These are phyloP conservation scores for Saccharomyces eubayanus DNA, from an alignment of 805 yeast species.

Conservation along the genomic window DNA sequence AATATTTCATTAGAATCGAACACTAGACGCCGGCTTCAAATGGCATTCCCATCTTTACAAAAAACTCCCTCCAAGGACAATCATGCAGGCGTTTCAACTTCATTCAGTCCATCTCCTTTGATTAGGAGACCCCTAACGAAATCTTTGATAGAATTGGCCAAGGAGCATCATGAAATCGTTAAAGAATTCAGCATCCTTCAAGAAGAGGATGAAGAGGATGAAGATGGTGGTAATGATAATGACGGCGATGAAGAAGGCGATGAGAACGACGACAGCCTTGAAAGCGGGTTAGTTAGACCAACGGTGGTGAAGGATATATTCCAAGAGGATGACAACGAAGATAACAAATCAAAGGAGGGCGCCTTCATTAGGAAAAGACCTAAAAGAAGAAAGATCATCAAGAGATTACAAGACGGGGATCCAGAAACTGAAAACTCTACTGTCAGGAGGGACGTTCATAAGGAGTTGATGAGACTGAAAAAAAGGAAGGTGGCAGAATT, in stretches of 20 bases:
- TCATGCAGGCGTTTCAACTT: background rate
- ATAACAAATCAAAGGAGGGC: conserved; percentile 7
- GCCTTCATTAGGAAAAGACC: background rate
- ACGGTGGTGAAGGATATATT: conserved; percentile 6
- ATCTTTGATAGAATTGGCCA: conserved; percentile 22
- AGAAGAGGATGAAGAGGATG: conserved; percentile 10
- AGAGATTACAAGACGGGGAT: conserved; percentile 6
- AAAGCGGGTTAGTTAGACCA: background rate
- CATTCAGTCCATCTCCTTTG: conserved; percentile 26
- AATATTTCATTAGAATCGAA: conserved; percentile 27
- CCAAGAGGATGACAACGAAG: conserved; percentile 14
- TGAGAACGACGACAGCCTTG: conserved; percentile 1
- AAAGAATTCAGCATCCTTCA: conserved; percentile 12
- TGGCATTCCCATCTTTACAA: conserved; percentile 4
- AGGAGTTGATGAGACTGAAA: conserved; percentile 20
- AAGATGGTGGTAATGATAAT: conserved; percentile 8
- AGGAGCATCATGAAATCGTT: conserved; percentile 22
- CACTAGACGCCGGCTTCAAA: conserved; percentile 5
- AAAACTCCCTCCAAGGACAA: conserved; percentile 10
- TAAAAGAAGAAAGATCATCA: conserved; percentile 10
- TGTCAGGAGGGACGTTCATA: conserved; percentile 16
- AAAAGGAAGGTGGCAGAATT: conserved; percentile 16
- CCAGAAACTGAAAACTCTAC: background rate
- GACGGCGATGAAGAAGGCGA: conserved; percentile 16
- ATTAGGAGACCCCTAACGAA: conserved; percentile 22